These are phyloP conservation scores for Mallotus japonicus DNA, from an alignment of 441 rosid species.

Conservation along the genomic window DNA sequence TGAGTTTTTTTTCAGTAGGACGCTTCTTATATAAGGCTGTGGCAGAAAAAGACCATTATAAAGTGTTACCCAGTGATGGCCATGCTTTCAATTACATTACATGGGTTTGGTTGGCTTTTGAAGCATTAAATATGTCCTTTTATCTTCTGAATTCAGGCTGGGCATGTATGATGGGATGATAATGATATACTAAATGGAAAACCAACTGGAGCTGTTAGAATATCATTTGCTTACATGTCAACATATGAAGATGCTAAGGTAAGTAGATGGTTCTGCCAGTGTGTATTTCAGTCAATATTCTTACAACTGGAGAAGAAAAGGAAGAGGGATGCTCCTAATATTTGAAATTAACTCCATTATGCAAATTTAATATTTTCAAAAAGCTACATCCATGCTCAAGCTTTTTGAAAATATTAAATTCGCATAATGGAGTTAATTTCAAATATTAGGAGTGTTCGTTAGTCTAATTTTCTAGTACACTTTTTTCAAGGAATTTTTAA, in stretches of 20 bases:
- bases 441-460: neutral
- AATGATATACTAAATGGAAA: constrained; percentile 77
- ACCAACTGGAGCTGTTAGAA: constrained; percentile 91
- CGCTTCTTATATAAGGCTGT: neutral
- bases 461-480: neutral
- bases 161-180: constrained; percentile 98
- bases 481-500: neutral
- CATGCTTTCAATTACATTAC: constrained; percentile 10
- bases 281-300: constrained; percentile 5
- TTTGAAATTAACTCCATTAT: too few species aligned
- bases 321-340: constrained; percentile 8
- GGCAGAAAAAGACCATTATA: neutral
- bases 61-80: neutral
- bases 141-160: constrained; percentile 54
- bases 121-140: constrained; percentile 16
- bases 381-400: neutral
- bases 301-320: neutral
- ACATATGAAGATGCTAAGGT: constrained; percentile 92
- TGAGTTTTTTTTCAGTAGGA: neutral
- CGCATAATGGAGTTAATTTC: constrained; percentile 2
- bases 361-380: too few species aligned
- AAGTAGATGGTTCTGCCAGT: constrained; percentile 3
- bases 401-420: neutral
- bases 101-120: constrained; percentile 20
- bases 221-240: constrained; percentile 96